Evolutionary conservation across 164 flowering plant species (phyloP), one percentile per base, ranked within the genome.

Genomic region (Magnolia officinalis): DNA sequence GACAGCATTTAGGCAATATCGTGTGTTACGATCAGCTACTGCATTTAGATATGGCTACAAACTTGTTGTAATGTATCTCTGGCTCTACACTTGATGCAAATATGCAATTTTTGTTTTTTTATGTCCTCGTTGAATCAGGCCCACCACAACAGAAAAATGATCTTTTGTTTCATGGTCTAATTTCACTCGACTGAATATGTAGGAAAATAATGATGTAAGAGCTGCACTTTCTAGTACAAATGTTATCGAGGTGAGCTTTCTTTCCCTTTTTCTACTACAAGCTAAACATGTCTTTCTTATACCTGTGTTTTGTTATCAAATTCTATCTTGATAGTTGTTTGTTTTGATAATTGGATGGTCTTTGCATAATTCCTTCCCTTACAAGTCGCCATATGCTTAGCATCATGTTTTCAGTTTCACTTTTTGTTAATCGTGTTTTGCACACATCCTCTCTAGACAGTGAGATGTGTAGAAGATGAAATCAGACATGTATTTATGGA

Each of bases 11-110:
- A 90, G 80, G 82, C 94, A 88, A 76, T 83, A 79, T 76, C 92
- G 94, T 29, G 85, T 84, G 8, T 70, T 96, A 88, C 89, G 92
- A 55, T 73, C 87, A 29, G 90, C 94, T 50, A 86, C 86, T 19
- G 91, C 90, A 29, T 96, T 96, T 78, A 84, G 91, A 89, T 93
- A 93, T 78, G 99, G 99, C 79, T 93, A 88, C 91, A 96, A 96
- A 75, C 87, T 93, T 83, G 92, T 96, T 66, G 98, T 96, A 92
- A 88, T 79, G 85, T 78, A 18, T 78, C 73, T 50, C 64, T 74
- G 0, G 64, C 21, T 64, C 49, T 76, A 49, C 19, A 58, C 74
- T 21, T 72, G 18, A 52, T 50, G 18, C 23, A 70, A 20, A 16
- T 2, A 51, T 50, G 31, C 67, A 68, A 49, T 16, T 55, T 16